These are phyloP conservation scores for Helotiales sp. DNA, from an alignment of 2,329 filamentous ascomycete genomes.

Conservation along the genomic window DNA sequence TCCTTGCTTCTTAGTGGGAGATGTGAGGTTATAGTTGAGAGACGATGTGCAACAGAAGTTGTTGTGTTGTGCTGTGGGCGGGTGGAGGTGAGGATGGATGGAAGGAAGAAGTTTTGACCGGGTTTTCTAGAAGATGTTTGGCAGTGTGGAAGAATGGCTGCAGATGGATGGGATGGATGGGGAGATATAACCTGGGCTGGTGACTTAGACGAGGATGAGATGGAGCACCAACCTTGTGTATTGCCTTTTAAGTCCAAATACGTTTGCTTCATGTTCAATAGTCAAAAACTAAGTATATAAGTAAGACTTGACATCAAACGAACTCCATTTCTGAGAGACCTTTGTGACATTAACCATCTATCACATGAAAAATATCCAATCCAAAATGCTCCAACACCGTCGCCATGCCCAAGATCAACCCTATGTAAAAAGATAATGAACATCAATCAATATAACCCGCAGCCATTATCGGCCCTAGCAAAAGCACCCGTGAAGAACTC, in stretches of 20 bases:
- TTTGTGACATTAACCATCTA: slow-evolving; percentile 1
- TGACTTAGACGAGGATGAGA: no score
- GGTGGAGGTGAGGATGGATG: neutral
- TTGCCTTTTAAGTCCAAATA: neutral
- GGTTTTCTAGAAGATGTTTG: neutral
- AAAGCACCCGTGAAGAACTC: slow-evolving; percentile 86
- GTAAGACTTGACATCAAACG: neutral
- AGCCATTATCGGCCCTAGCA: slow-evolving; percentile 56
- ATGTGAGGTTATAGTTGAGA: slow-evolving; percentile 4
- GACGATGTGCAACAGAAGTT: slow-evolving; percentile 11
- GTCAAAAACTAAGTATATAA: neutral
- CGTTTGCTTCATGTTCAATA: neutral
- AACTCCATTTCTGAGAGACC: neutral
- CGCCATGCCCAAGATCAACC: slow-evolving; percentile 24
- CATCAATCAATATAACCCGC: slow-evolving; percentile 34
- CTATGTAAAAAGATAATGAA: slow-evolving; percentile 10
- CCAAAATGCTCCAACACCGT: slow-evolving; percentile 21
- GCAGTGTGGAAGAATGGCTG: neutral
- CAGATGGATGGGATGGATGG: neutral
- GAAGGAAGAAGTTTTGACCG: slow-evolving; percentile 1
- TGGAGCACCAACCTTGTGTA: neutral
- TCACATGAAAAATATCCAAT: slow-evolving; percentile 3
- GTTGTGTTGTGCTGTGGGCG: neutral
- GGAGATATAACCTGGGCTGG: neutral
- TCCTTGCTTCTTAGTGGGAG: slow-evolving; percentile 13